phyloP scores from a whole-genome alignment of 441 rosid genomes.

The Manihot esculenta region DNA sequence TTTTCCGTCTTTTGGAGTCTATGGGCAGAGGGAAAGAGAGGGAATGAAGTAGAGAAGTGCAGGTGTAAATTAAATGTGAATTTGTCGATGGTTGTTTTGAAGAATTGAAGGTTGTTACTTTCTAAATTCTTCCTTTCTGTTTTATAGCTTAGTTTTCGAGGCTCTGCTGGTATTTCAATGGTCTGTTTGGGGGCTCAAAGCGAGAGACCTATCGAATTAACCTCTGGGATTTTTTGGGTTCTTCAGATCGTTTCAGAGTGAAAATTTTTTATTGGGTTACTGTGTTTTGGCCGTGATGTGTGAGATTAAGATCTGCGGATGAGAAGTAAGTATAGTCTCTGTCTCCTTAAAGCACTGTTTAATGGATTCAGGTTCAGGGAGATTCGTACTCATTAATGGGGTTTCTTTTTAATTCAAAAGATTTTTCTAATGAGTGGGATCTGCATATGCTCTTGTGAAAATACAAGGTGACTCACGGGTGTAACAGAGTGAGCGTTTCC shows the following conservation, averaged over 20 bases:
- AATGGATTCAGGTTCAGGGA: not conserved
- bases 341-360: not conserved
- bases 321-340: not conserved
- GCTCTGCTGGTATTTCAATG: not conserved
- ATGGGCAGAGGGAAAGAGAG: not conserved
- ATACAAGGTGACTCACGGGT: constrained; percentile 13
- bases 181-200: not conserved
- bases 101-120: not conserved
- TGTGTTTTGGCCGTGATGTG: not conserved
- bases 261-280: not conserved
- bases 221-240: not conserved
- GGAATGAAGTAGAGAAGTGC: not conserved
- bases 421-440: not conserved
- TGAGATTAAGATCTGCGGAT: not conserved
- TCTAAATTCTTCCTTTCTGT: too few species aligned
- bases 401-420: not conserved
- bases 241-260: not conserved
- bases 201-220: not conserved
- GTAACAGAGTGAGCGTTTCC: constrained; percentile 5
- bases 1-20: constrained; percentile 34
- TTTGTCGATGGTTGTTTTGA: not conserved
- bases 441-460: not conserved
- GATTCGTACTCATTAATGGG: not conserved
- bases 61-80: not conserved
- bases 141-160: not conserved